These are phyloP conservation scores for Forsythia suspensa DNA, from an alignment of 257 asterid species.

Conservation along the genomic window DNA sequence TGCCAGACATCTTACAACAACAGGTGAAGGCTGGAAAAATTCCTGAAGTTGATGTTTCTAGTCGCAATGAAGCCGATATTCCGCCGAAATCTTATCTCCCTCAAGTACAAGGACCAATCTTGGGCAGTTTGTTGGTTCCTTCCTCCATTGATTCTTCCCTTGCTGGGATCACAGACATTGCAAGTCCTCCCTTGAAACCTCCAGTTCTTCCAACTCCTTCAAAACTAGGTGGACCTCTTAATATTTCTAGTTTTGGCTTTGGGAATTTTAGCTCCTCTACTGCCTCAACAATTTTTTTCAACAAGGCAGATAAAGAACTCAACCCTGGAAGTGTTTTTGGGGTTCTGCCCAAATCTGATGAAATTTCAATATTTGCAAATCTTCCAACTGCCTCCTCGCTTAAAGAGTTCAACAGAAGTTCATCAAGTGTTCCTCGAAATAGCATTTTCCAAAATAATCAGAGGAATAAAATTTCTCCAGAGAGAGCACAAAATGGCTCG, in stretches of 20 bases:
- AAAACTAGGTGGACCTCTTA: conserved; percentile 25
- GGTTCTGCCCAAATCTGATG: conserved; percentile 28
- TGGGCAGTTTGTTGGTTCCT: conserved; percentile 52
- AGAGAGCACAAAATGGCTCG: conserved; percentile 26
- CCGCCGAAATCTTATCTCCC: conserved; percentile 37
- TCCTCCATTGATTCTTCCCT: conserved; percentile 25
- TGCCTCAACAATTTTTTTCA: conserved; percentile 15
- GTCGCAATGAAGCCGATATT: conserved; percentile 24
- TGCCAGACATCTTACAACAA: conserved; percentile 73
- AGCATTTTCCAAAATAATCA: conserved; percentile 22
- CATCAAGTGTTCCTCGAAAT: conserved; percentile 21
- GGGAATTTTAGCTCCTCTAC: conserved; percentile 25
- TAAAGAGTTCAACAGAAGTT: conserved; percentile 23
- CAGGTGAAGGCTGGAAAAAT: conserved; percentile 63
- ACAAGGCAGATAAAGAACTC: conserved; percentile 29
- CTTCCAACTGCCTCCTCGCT: conserved; percentile 26
- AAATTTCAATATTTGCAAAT: conserved; percentile 11
- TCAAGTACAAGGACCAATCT: conserved; percentile 50
- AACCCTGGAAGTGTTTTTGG: conserved; percentile 23
- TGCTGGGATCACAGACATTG: conserved; percentile 20
- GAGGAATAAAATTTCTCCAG: conserved; percentile 16
- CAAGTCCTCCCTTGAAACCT: conserved; percentile 18
- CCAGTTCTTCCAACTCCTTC: conserved; percentile 19
- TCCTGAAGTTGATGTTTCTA: conserved; percentile 40
- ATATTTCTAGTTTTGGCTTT: conserved; percentile 11